phyloP scores from a whole-genome alignment of 805 yeast species.

The Citeromyces matritensis region DNA sequence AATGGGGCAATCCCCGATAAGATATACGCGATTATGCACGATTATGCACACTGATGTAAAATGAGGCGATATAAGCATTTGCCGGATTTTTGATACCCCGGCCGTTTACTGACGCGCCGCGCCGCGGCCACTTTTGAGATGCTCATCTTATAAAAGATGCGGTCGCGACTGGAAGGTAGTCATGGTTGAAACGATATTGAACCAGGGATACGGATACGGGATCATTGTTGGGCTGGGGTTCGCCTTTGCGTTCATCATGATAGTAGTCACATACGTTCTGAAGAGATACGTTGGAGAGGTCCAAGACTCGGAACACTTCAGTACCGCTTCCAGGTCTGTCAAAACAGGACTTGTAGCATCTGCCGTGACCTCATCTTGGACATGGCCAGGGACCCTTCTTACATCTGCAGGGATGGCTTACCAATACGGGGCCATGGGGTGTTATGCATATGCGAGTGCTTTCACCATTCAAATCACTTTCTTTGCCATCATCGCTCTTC shows the following conservation, averaged over 20 bases:
- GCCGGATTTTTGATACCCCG: no score
- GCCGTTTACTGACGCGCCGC: no score
- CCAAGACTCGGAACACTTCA: conserved; percentile 26
- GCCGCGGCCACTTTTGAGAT: no score
- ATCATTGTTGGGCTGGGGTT: conserved; percentile 24
- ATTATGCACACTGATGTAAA: no score
- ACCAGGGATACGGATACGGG: conserved; percentile 23
- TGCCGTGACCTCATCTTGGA: conserved; percentile 26
- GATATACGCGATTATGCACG: no score
- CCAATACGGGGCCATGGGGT: conserved; percentile 7
- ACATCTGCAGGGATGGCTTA: conserved; percentile 11
- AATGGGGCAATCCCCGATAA: no score
- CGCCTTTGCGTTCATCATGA: conserved; percentile 27
- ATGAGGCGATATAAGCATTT: no score
- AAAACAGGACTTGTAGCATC: conserved; percentile 25
- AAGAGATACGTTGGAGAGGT: conserved; percentile 19
- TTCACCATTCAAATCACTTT: conserved; percentile 20
- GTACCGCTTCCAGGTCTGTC: conserved; percentile 27
- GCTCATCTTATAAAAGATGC: no score
- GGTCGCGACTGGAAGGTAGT: no score
- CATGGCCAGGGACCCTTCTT: conserved; percentile 14
- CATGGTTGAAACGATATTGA: conserved; percentile 8
- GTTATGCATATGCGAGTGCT: conserved; percentile 12
- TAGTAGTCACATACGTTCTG: conserved; percentile 18
- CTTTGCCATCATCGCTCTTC: conserved; percentile 20